Evolutionary conservation across 768 basidiomycete species (phyloP).

Genomic region (Mycena albidolilacea): DNA sequence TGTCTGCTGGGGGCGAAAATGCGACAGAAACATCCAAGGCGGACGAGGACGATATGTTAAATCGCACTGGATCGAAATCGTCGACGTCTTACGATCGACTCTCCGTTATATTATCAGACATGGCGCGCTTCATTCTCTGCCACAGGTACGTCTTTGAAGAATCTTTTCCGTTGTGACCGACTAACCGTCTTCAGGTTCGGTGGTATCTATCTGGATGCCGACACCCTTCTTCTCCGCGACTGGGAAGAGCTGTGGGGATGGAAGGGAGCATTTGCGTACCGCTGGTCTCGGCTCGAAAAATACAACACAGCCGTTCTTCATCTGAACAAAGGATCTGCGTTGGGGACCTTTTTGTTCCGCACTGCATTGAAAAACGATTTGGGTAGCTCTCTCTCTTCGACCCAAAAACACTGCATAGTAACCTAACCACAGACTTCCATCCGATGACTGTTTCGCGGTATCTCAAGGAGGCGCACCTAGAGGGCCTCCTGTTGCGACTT

Average conservation of each 20-base stretch:
- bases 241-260: constrained; percentile 99
- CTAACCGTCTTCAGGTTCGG: constrained; percentile 66
- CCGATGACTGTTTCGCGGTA: constrained; percentile 96
- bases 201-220: constrained; percentile 97
- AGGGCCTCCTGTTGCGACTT: constrained; percentile 86
- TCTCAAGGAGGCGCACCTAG: constrained; percentile 89
- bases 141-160: constrained; percentile 64
- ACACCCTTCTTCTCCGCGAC: constrained; percentile 95
- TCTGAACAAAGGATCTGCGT: constrained; percentile 92
- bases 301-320: constrained; percentile 98
- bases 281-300: constrained; percentile 93
- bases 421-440: constrained; percentile 75
- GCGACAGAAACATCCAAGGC: constrained; percentile 45
- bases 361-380: constrained; percentile 94
- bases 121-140: constrained; percentile 97
- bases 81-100: constrained; percentile 89
- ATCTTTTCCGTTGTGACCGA: background rate
- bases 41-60: constrained; percentile 63
- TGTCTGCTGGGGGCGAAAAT: constrained; percentile 29
- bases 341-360: constrained; percentile 94
- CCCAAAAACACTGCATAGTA: background rate
- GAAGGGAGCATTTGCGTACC: constrained; percentile 96
- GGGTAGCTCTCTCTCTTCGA: constrained; percentile 46
- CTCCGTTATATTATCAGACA: constrained; percentile 94
- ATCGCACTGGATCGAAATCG: constrained; percentile 91